phyloP scores from a whole-genome alignment of 257 asterid genomes.

The Euphrasia confusa region DNA sequence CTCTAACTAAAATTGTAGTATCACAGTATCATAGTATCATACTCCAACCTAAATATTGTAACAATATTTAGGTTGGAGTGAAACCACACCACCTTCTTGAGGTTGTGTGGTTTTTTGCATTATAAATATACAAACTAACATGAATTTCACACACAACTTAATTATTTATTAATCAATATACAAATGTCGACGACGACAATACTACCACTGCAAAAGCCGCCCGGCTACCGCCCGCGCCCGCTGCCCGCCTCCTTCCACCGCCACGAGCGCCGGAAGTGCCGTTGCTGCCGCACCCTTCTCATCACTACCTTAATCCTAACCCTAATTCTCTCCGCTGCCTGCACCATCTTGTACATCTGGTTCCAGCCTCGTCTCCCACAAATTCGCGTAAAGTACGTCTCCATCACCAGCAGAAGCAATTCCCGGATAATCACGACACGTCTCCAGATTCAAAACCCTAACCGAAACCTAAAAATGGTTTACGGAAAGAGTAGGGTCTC shows the following conservation, averaged over 20 bases:
- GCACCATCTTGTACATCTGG: constrained; percentile 34
- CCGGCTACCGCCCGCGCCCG: constrained; percentile 38
- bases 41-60: no score
- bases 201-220: constrained; percentile 45
- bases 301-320: constrained; percentile 17
- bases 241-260: constrained; percentile 36
- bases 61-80: no score
- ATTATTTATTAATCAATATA: no score
- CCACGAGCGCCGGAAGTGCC: constrained; percentile 21
- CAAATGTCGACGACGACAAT: constrained; percentile 30
- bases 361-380: constrained; percentile 46
- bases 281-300: constrained; percentile 39
- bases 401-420: constrained; percentile 22
- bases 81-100: no score
- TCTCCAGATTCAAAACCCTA: constrained; percentile 35
- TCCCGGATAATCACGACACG: constrained; percentile 22
- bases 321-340: constrained; percentile 23
- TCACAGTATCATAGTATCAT: no score
- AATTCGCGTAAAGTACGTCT: constrained; percentile 31
- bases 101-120: no score
- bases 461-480: constrained; percentile 28
- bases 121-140: no score
- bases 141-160: no score
- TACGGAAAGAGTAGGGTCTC: constrained; percentile 28
- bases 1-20: no score